These are phyloP conservation scores for Stentor roeselii DNA, from an alignment of 73 alveolate species.

Conservation along the genomic window DNA sequence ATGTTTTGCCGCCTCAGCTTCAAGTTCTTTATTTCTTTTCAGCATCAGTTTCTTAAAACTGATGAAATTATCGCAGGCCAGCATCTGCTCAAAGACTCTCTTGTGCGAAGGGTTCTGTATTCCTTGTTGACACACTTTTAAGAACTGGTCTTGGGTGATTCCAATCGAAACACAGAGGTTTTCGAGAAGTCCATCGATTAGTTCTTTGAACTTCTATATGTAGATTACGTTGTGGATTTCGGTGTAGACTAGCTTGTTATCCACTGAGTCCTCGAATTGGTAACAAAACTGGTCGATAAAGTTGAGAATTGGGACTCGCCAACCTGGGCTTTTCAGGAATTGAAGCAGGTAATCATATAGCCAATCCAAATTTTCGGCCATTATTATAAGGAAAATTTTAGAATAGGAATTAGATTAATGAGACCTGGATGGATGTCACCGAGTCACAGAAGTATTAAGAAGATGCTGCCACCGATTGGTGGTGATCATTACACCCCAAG, in stretches of 20 bases:
- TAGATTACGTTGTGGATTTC: slow-evolving; percentile 56
- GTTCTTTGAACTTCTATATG: slow-evolving; percentile 63
- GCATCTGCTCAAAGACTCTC: slow-evolving; percentile 50
- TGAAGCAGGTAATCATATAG: slow-evolving; percentile 62
- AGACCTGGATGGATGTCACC: neutral
- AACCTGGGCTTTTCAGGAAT: slow-evolving; percentile 64
- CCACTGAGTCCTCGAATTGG: slow-evolving; percentile 82
- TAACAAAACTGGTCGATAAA: slow-evolving; percentile 74
- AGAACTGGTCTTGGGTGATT: slow-evolving; percentile 60
- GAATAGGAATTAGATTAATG: neutral
- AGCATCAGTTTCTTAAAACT: slow-evolving; percentile 79
- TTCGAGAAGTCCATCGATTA: slow-evolving; percentile 75
- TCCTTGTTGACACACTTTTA: slow-evolving; percentile 56
- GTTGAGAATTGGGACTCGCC: slow-evolving; percentile 70
- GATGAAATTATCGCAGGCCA: slow-evolving; percentile 58
- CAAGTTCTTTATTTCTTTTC: slow-evolving; percentile 72
- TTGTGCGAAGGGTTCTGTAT: slow-evolving; percentile 37
- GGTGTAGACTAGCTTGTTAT: slow-evolving; percentile 76
- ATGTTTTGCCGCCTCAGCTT: slow-evolving; percentile 61
- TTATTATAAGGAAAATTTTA: neutral
- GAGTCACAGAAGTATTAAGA: too few relatives aligned
- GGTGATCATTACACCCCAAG: neutral
- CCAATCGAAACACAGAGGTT: slow-evolving; percentile 73
- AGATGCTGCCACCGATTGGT: too few relatives aligned
- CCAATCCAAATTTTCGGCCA: slow-evolving; percentile 53